phyloP scores from a whole-genome alignment of 2,329 filamentous ascomycete genomes.

The Penicillium sp. region DNA sequence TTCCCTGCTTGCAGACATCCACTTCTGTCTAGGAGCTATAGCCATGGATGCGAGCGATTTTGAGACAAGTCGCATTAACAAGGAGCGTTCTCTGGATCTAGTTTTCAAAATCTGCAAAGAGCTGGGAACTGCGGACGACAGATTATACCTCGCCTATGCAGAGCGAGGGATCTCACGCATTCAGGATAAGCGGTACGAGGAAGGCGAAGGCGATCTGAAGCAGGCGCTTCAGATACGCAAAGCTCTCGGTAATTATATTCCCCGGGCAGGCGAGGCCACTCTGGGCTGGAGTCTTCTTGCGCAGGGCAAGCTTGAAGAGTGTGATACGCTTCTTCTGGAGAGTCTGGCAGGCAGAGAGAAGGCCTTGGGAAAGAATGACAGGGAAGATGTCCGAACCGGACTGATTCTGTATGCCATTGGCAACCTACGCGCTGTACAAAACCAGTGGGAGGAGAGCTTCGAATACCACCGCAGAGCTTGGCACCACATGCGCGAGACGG shows the following conservation, averaged over 20 bases:
- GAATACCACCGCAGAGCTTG: conserved; percentile 22
- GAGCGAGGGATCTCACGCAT: conserved; percentile 13
- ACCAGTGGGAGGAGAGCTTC: conserved; percentile 18
- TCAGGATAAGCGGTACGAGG: background rate
- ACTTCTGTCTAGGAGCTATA: conserved; percentile 24
- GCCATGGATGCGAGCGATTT: conserved; percentile 23
- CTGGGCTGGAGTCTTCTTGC: background rate
- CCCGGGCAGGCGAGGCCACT: background rate
- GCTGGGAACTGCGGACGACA: conserved; percentile 14
- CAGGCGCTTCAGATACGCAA: background rate
- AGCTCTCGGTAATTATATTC: background rate
- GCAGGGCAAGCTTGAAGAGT: background rate
- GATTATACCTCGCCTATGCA: conserved; percentile 17
- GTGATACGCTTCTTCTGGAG: conserved; percentile 19
- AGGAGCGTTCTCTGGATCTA: conserved; percentile 20
- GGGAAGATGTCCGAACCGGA: conserved; percentile 10
- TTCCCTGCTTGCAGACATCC: conserved; percentile 22
- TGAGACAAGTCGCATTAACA: conserved; percentile 20
- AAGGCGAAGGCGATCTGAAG: background rate
- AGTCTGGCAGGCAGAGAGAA: conserved; percentile 23
- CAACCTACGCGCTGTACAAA: background rate
- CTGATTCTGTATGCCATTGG: background rate
- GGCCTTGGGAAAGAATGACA: conserved; percentile 22
- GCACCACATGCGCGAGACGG: conserved; percentile 21
- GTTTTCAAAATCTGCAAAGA: conserved; percentile 18